phyloP scores from a whole-genome alignment of 352 stramenopile species.

The Pythium chondricola region DNA sequence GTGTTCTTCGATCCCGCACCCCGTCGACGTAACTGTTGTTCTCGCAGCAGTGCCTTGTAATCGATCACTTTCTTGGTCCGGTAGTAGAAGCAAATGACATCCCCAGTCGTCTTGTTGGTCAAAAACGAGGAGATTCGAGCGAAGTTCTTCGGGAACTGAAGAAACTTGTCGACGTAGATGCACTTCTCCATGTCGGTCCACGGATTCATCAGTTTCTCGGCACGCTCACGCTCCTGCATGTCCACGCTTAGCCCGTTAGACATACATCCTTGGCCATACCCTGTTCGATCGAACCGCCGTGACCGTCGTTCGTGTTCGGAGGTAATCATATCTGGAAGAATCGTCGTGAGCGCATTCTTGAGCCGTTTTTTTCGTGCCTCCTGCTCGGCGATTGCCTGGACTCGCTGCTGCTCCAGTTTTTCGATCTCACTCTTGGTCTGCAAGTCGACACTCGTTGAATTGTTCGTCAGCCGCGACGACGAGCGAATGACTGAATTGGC shows the following conservation, averaged over 20 bases:
- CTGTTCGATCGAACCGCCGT: conserved; percentile 43
- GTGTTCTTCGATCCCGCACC: conserved; percentile 84
- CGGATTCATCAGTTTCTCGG: conserved; percentile 85
- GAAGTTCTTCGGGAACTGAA: conserved; percentile 99
- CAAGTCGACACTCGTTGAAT: conserved; percentile 64
- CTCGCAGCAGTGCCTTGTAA: conserved; percentile 93
- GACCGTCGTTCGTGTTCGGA: conserved; percentile 42
- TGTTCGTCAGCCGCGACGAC: conserved; percentile 83
- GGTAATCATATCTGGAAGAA: conserved; percentile 84
- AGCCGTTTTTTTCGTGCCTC: conserved; percentile 77
- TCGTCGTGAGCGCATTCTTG: conserved; percentile 74
- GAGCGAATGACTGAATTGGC: conserved; percentile 42
- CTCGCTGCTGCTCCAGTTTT: conserved; percentile 77
- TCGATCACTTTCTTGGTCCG: conserved; percentile 96
- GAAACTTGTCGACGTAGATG: conserved; percentile 99
- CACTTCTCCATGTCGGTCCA: conserved; percentile 99
- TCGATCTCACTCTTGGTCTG: conserved; percentile 70
- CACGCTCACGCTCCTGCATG: conserved; percentile 57
- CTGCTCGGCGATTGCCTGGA: conserved; percentile 67
- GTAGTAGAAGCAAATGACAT: conserved; percentile 98
- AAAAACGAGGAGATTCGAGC: conserved; percentile 92
- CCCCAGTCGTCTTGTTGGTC: conserved; percentile 93
- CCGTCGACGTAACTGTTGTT: conserved; percentile 81
- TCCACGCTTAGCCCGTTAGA: conserved; percentile 54
- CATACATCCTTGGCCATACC: conserved; percentile 60